phyloP scores from a whole-genome alignment of 495 filamentous ascomycete species.

The Annulohypoxylon nitens region DNA sequence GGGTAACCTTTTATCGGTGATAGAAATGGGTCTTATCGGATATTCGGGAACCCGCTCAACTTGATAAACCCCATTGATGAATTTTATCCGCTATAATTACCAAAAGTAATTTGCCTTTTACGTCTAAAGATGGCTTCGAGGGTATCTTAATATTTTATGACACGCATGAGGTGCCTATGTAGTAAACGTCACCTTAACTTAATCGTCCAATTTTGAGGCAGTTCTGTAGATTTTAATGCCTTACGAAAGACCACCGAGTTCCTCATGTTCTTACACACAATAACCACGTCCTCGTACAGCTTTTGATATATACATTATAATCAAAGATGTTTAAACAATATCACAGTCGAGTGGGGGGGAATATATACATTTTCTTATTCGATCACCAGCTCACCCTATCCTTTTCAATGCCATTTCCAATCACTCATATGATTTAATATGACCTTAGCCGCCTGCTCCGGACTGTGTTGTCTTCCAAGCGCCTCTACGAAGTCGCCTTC shows the following conservation, averaged over 20 bases:
- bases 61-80: slow-evolving; percentile 25
- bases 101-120: neutral
- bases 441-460: slow-evolving; percentile 84
- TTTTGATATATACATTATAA: neutral
- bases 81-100: slow-evolving; percentile 1
- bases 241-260: no score
- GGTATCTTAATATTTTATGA: no score
- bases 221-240: no score
- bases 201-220: no score
- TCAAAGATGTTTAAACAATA: neutral
- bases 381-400: slow-evolving; percentile 6
- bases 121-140: no score
- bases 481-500: slow-evolving; percentile 99
- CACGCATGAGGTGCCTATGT: no score
- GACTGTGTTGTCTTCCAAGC: slow-evolving; percentile 92
- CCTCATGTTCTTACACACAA: neutral
- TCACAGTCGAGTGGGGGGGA: slow-evolving; percentile 31
- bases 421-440: slow-evolving; percentile 91
- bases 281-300: neutral
- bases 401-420: slow-evolving; percentile 70
- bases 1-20: slow-evolving; percentile 20
- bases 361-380: slow-evolving; percentile 23
- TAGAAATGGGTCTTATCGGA: slow-evolving; percentile 42
- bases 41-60: slow-evolving; percentile 15
- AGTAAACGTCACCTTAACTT: no score